Conservation (phyloP, 2,329 filamentous ascomycete species). For the Blastomyces gilchristii region DNA sequence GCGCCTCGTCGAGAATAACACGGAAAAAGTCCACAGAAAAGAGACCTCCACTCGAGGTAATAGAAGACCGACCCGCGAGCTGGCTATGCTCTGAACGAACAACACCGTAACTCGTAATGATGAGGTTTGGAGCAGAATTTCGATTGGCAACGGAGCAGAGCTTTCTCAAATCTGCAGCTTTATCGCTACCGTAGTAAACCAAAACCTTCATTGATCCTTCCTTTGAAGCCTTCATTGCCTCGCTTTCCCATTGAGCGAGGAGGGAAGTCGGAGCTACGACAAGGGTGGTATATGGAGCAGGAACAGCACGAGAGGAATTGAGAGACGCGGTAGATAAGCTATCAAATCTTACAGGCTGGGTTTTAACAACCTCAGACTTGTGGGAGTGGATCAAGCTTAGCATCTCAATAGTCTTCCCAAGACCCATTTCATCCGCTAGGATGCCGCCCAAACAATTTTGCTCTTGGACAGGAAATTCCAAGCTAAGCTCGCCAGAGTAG, state of each 20-base stretch:
- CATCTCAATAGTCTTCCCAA: slow-evolving; percentile 99
- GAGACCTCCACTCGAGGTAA: slow-evolving; percentile 57
- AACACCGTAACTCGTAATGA: slow-evolving; percentile 91
- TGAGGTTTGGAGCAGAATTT: slow-evolving; percentile 68
- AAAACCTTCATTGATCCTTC: slow-evolving; percentile 71
- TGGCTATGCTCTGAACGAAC: slow-evolving; percentile 83
- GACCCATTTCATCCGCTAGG: slow-evolving; percentile 89
- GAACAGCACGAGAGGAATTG: slow-evolving; percentile 48
- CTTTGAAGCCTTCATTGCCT: slow-evolving; percentile 81
- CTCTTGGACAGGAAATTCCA: slow-evolving; percentile 86
- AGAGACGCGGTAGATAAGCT: slow-evolving; percentile 19
- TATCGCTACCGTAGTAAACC: slow-evolving; percentile 87
- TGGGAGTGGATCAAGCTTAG: slow-evolving; percentile 84
- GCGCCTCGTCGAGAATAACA: slow-evolving; percentile 88
- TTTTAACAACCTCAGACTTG: slow-evolving; percentile 42
- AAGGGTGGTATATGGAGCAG: slow-evolving; percentile 78
- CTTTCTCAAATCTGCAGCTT: slow-evolving; percentile 63
- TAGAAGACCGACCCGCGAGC: slow-evolving; percentile 48
- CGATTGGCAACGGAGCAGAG: slow-evolving; percentile 68
- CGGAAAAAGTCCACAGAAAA: slow-evolving; percentile 94
- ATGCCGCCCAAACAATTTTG: slow-evolving; percentile 91
- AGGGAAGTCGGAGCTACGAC: slow-evolving; percentile 97
- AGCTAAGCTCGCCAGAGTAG: slow-evolving; percentile 85
- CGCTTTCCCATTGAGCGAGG: slow-evolving; percentile 93
- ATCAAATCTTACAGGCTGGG: not conserved